Base-by-base conservation (phyloP, 352 stramenopile genomes). In the Phytophthora sojae region DNA sequence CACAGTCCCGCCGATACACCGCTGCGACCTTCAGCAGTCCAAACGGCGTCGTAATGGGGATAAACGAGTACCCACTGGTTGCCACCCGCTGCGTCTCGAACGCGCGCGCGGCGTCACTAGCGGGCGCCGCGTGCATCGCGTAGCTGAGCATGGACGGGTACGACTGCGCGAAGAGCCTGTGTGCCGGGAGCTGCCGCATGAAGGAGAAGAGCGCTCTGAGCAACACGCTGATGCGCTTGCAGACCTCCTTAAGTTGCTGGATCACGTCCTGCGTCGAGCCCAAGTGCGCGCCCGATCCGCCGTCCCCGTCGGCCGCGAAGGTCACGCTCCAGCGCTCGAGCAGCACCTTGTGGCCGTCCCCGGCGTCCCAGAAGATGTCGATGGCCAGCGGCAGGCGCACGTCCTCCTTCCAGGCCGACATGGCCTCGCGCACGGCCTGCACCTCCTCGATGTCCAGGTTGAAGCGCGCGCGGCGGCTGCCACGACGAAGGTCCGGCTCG, bases 371-470 rank as follows among this genome's bases (percentile, higher is more conserved):
- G 57, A 74, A 92, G 63, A 96, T 83, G 60, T 91, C 84, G 45
- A 96, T 79, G 3, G 79, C 76, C 30, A 96, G 61, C 29, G 89
- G 89, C 47, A 80, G 57, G 30, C 88, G 80, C 9, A 95, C 87
- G 65, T 95, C 84, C 32, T 94, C 86, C 39, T 85, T 84, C 85
- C 84, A 95, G 6, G 75, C 58, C 2, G 71, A 55, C 81, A 96
- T 91, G 17, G 78, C 69, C 0, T 95, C 86, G 17, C 89, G 85
- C 15, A 96, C 76, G 21, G 80, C 76, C 25, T 71, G 76, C 25
- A 93, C 67, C 62, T 95, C 89, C 70, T 95, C 86, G 67, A 96
- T 95, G 49, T 95, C 89, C 35, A 96, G 61, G 59, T 95, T 95
- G 60, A 96, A 93, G 76, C 89, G 73, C 61, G 85, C 83, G 14